Evolutionary conservation across 371 early-diverging fungal genomes (phyloP), one percentile per base, ranked within the genome.

Genomic region (Fennellomyces sp.): DNA sequence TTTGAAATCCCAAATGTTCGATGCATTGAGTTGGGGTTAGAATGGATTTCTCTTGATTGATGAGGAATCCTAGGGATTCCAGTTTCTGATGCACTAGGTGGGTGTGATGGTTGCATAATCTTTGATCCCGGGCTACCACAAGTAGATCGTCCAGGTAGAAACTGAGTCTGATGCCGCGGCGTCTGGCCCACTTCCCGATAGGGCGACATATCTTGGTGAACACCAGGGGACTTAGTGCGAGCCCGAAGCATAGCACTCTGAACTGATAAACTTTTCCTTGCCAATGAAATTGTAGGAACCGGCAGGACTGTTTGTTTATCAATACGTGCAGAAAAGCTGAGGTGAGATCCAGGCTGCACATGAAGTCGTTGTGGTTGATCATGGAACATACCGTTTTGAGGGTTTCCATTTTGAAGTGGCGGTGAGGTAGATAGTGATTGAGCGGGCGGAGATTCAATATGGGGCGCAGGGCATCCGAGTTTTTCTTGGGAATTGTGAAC

Each of bases 91-190:
- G 33, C 3, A 66, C 57, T 19, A 27, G n/a, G 29, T 36, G 31
- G 3, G 59, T 58, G 42, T 65, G 65, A 3, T 8, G 23, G 1
- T 3, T 38, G 2, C 35, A 56, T 2, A 41, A 39, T 10, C 1
- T 6, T 5, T 15, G 21, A 2, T 39, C 56, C 8, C 27, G 38
- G 7, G 68, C 68, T 1, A 63, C 52, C 8, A 65, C 19, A 5
- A 68, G 39, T 61, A 61, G 67, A 56, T 73, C 68, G 74, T 69
- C 70, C 15, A 73, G 28, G 30, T 73, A 73, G 3, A 66, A 65
- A 1, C 58, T 39, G 3, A 73, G 4, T 3, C 58, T 38, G 15
- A 73, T 65, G 0, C 66, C 68, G n/a, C 64, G 41, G 0, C 61
- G 36, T 3, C 75, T 63, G 0, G 70, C 63, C 70, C 67, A 65